These are phyloP conservation scores for Hypoxylon cercidicola DNA, from an alignment of 495 filamentous ascomycete species.

Conservation along the genomic window DNA sequence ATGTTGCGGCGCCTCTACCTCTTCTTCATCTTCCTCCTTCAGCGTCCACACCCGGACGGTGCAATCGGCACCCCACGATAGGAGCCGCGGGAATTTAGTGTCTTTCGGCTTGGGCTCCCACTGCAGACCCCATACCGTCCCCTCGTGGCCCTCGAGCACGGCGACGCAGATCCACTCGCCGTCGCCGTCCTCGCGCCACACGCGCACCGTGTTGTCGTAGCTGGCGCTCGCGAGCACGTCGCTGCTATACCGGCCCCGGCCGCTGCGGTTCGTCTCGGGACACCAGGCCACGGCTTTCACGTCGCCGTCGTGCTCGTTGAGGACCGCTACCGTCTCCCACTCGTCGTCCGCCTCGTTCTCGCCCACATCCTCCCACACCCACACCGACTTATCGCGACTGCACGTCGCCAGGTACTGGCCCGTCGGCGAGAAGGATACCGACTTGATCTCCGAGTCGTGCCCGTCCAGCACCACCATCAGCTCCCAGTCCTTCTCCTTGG, in stretches of 20 bases:
- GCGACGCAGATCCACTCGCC: constrained; percentile 91
- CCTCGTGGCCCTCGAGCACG: constrained; percentile 77
- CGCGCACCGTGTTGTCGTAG: constrained; percentile 89
- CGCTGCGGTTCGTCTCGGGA: constrained; percentile 61
- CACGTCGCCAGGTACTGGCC: constrained; percentile 90
- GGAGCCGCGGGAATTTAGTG: constrained; percentile 67
- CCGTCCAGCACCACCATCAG: constrained; percentile 90
- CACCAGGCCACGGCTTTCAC: constrained; percentile 96
- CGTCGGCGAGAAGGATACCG: constrained; percentile 79
- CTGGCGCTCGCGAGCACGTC: constrained; percentile 84
- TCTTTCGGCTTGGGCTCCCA: constrained; percentile 71
- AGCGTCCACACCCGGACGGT: constrained; percentile 82
- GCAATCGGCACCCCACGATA: constrained; percentile 82
- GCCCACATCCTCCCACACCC: constrained; percentile 96
- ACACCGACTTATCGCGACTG: constrained; percentile 92
- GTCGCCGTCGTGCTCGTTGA: constrained; percentile 93
- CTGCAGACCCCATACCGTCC: constrained; percentile 88
- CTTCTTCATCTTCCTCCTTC: constrained; percentile 63
- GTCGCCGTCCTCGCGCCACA: constrained; percentile 90
- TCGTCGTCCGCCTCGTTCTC: constrained; percentile 80
- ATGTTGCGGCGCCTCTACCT: constrained; percentile 50
- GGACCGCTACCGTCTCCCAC: constrained; percentile 93
- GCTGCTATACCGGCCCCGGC: constrained; percentile 59
- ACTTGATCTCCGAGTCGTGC: constrained; percentile 94
- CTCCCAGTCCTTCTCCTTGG: constrained; percentile 78